phyloP scores from a whole-genome alignment of 306 rosid genomes.

The Cicer pinnatifidum region DNA sequence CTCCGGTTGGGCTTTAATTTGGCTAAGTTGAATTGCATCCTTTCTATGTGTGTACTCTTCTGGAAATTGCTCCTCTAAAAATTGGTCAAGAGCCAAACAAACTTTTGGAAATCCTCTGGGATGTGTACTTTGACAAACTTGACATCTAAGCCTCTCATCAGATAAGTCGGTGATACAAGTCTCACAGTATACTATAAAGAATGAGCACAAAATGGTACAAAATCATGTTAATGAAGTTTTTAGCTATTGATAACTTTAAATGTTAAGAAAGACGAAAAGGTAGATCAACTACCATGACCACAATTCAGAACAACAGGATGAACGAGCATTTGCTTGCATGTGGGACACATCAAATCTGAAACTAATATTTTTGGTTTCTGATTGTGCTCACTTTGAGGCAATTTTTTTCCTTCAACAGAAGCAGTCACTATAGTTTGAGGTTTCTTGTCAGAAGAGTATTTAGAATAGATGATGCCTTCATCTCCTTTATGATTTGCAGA shows the following conservation, averaged over 20 bases:
- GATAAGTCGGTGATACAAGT: conserved; percentile 51
- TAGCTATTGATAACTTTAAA: conserved; percentile 19
- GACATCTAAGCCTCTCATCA: conserved; percentile 62
- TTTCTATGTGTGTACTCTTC: conserved; percentile 64
- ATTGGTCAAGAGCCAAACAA: conserved; percentile 66
- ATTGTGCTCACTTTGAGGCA: conserved; percentile 42
- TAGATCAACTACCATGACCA: conserved; percentile 72
- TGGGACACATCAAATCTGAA: conserved; percentile 63
- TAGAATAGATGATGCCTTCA: conserved; percentile 26
- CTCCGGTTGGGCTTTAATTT: conserved; percentile 46
- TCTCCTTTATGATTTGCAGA: conserved; percentile 39
- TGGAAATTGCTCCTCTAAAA: conserved; percentile 67
- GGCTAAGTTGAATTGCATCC: conserved; percentile 51
- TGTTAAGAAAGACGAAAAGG: conserved; percentile 26
- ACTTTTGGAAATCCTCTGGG: conserved; percentile 78
- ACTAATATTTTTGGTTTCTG: conserved; percentile 50
- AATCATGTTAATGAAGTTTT: conserved; percentile 23
- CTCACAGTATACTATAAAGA: conserved; percentile 66
- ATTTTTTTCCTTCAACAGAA: conserved; percentile 41
- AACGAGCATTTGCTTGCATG: conserved; percentile 68
- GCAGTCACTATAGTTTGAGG: conserved; percentile 45
- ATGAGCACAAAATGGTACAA: conserved; percentile 28
- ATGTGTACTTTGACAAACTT: conserved; percentile 69
- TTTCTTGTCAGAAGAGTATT: conserved; percentile 39
- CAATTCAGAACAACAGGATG: conserved; percentile 79